These are phyloP conservation scores for Gastrolobium villosum DNA, from an alignment of 306 rosid species.

Conservation along the genomic window DNA sequence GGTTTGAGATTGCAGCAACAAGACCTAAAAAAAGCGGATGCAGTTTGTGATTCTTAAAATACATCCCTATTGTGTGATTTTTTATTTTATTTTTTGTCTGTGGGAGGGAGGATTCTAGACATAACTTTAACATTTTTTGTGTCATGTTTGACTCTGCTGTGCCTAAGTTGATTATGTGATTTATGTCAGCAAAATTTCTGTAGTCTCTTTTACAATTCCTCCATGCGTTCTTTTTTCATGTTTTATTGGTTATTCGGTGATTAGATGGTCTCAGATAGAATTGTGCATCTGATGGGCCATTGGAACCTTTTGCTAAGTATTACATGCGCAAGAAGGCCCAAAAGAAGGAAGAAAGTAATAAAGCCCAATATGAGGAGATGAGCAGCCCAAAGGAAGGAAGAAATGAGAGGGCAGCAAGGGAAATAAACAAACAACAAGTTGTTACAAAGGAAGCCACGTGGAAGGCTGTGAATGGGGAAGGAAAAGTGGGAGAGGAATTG, in stretches of 20 bases:
- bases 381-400: too few species aligned
- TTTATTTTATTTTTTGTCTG: background rate
- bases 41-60: conserved; percentile 49
- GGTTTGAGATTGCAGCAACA: conserved; percentile 59
- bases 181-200: background rate
- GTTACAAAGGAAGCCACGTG: too few species aligned
- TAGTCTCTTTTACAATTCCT: conserved; percentile 18
- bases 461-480: too few species aligned
- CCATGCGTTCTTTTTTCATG: background rate
- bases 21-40: conserved; percentile 51
- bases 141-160: conserved; percentile 25
- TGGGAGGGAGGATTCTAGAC: conserved; percentile 26
- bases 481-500: too few species aligned
- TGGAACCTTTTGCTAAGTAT: too few species aligned
- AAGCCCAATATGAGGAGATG: too few species aligned
- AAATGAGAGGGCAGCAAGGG: too few species aligned
- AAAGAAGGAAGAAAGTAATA: too few species aligned
- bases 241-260: conserved; percentile 29
- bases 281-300: too few species aligned
- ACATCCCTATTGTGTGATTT: conserved; percentile 11
- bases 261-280: conserved; percentile 15
- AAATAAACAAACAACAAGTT: too few species aligned
- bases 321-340: too few species aligned
- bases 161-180: background rate
- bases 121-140: conserved; percentile 10